Evolutionary conservation across 208 protist genomes (phyloP).

Genomic region (Trypanosoma caninum): DNA sequence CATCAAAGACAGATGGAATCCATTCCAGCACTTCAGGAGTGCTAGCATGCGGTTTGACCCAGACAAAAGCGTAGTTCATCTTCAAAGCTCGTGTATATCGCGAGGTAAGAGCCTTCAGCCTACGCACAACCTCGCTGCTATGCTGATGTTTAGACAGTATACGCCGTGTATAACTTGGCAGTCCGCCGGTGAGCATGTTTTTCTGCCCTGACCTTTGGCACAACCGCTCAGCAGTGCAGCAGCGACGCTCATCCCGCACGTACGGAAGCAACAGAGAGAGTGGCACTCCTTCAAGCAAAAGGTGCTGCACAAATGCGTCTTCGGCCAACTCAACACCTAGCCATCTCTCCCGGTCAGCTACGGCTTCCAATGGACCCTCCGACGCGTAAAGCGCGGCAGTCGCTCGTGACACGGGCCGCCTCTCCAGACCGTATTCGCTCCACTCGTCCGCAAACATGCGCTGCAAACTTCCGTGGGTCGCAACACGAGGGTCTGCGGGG

Average conservation of each 20-base stretch:
- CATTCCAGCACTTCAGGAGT: constrained; percentile 37
- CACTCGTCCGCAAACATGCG: constrained; percentile 47
- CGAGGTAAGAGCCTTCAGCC: constrained; percentile 29
- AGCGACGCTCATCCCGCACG: constrained; percentile 2
- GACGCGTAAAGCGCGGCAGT: constrained; percentile 48
- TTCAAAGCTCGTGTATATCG: constrained; percentile 23
- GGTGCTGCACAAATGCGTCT: constrained; percentile 38
- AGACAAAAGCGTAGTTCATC: constrained; percentile 77
- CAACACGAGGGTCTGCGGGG: constrained; percentile 19
- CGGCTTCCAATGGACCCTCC: constrained; percentile 53
- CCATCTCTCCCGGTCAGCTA: constrained; percentile 64
- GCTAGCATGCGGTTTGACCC: constrained; percentile 68
- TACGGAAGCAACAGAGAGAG: constrained; percentile 26
- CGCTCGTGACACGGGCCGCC: constrained; percentile 28
- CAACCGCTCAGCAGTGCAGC: not conserved
- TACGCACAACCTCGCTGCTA: constrained; percentile 34
- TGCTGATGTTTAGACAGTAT: constrained; percentile 26
- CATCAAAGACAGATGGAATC: constrained; percentile 39
- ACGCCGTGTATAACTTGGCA: constrained; percentile 15
- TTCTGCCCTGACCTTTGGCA: not conserved
- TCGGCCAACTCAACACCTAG: constrained; percentile 21
- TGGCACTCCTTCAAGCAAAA: constrained; percentile 50
- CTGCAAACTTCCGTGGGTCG: constrained; percentile 42
- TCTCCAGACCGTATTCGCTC: constrained; percentile 35
- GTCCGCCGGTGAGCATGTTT: not conserved